Evolutionary conservation across 169 alveolate genomes (phyloP), one percentile per base, ranked within the genome.

Genomic region (Eimeria necatrix): DNA sequence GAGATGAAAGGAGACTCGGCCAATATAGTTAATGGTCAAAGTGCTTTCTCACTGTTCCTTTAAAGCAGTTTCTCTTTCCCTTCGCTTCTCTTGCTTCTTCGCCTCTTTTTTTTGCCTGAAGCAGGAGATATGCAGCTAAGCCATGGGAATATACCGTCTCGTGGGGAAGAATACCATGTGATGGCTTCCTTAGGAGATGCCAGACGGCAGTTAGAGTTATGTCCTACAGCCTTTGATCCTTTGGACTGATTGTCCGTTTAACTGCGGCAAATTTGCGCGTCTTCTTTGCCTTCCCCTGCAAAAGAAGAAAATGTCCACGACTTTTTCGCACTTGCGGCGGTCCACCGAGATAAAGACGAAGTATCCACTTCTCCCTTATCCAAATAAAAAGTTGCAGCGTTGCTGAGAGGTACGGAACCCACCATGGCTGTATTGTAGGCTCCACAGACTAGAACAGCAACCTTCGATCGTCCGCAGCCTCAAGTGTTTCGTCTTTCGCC

Each of bases 261-360:
- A 98, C 98, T 94, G 98, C 96, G 46, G 99, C 99, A 95, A 98
- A 99, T 97, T 99, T 98, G 81, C 98, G 96, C 18, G 99, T 96
- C 98, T 97, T 98, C 95, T 97, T 98, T 76, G 98, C 94, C 90
- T 89, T 94, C 9, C 95, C 96, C 96, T 93, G 73, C 48, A 68
- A 80, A 9, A 10, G 32, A 52, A n/a, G 53, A 81, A 81, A 22
- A 53, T 9, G 48, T 60, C n/a, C 51, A 70, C n/a, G 8, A 3
- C 5, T 41, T 46, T 41, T 24, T 74, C 18, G 61, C 18, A 32
- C n/a, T 2, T 48, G 18, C 49, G 20, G 16, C 85, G 41, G 2
- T 0, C 41, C 41, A 2, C 0, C 2, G 41, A 32, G 41, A 32
- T 32, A 32, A 2, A 32, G 41, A 32, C 41, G 41, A 32, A 32